These are phyloP conservation scores for Pneumocystis canis DNA, from an alignment of 1,139 yeast species.

Conservation along the genomic window DNA sequence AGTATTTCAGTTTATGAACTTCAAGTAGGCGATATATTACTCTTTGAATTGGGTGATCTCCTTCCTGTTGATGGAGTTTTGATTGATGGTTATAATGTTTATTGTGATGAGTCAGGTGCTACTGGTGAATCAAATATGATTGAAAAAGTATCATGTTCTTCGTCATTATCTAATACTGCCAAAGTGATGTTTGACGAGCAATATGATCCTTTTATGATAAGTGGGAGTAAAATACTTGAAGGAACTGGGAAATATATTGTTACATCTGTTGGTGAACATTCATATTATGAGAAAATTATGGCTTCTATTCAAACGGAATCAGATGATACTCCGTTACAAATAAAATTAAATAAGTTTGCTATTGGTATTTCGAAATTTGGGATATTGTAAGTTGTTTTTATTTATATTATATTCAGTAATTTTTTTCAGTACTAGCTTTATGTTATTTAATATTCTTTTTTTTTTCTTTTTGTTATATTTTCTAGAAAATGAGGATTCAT, in stretches of 20 bases:
- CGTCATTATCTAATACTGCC: conserved; percentile 31
- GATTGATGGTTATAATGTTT: conserved; percentile 55
- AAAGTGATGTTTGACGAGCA: conserved; percentile 18
- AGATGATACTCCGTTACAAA: conserved; percentile 82
- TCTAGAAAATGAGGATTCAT: conserved; percentile 34
- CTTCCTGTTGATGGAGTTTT: conserved; percentile 78
- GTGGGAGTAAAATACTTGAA: conserved; percentile 76
- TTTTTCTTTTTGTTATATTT: conserved; percentile 60
- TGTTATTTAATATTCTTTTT: conserved; percentile 64
- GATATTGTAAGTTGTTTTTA: conserved; percentile 23
- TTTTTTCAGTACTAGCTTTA: conserved; percentile 45
- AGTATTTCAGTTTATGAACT: conserved; percentile 62
- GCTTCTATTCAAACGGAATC: conserved; percentile 46
- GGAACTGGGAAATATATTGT: conserved; percentile 80
- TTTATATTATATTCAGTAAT: not conserved
- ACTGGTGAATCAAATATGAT: conserved; percentile 89
- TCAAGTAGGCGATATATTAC: conserved; percentile 71
- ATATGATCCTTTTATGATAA: conserved; percentile 71
- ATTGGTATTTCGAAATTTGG: conserved; percentile 92
- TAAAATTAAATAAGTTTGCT: conserved; percentile 65
- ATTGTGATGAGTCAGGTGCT: conserved; percentile 81
- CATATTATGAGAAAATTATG: conserved; percentile 87
- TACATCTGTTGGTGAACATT: conserved; percentile 78
- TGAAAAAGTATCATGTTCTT: conserved; percentile 43
- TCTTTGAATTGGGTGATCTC: conserved; percentile 85